phyloP scores from a whole-genome alignment of 352 stramenopile species.

The Phytophthora cactorum region DNA sequence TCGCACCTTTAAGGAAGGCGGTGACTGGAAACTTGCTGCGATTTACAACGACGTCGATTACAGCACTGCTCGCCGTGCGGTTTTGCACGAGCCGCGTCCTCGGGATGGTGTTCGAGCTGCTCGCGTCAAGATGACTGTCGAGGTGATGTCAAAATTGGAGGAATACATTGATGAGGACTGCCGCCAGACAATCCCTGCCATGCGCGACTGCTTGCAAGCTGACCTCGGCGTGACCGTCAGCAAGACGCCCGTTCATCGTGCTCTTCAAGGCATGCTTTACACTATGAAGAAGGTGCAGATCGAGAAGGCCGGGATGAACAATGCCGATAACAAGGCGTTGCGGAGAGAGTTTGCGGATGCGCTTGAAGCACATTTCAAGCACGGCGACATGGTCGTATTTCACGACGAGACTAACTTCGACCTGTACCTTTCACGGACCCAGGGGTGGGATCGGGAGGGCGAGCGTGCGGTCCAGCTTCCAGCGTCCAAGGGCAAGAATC shows the following conservation, averaged over 20 bases:
- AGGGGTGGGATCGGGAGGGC: neutral
- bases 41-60: neutral
- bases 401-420: neutral
- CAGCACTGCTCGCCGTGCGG: neutral
- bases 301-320: conserved; percentile 2
- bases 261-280: too few species aligned
- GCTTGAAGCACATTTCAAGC: neutral
- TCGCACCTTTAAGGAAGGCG: neutral
- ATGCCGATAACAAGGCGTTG: neutral
- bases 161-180: too few species aligned
- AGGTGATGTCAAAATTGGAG: too few species aligned
- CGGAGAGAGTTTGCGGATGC: neutral
- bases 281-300: neutral
- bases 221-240: too few species aligned
- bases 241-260: too few species aligned
- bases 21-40: neutral
- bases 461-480: neutral
- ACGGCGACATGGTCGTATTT: neutral
- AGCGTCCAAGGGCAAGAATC: neutral
- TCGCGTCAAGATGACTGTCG: too few species aligned
- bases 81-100: neutral
- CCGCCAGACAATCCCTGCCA: too few species aligned
- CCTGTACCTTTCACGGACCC: neutral
- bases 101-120: too few species aligned
- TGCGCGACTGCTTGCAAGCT: too few species aligned